phyloP scores from a whole-genome alignment of 2,329 filamentous ascomycete genomes.

The Hypoxylon sp. region DNA sequence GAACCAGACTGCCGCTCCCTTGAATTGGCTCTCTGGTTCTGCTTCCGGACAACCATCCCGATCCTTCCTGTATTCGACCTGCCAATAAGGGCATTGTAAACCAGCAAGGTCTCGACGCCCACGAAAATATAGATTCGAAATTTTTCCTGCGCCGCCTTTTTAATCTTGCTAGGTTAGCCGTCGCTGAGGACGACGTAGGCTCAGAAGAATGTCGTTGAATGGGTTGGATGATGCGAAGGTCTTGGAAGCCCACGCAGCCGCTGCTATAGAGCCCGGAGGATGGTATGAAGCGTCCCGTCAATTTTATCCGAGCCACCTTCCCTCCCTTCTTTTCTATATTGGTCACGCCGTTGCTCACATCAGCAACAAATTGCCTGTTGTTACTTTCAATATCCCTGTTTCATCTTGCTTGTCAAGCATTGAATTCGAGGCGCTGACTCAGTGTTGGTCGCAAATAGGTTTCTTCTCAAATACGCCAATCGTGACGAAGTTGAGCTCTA shows the following conservation, averaged over 20 bases:
- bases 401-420: constrained; percentile 19
- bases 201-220: constrained; percentile 86
- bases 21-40: constrained; percentile 48
- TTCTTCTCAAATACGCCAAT: constrained; percentile 89
- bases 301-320: constrained; percentile 4
- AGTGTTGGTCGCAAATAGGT: constrained; percentile 68
- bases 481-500: constrained; percentile 89
- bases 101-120: constrained; percentile 19
- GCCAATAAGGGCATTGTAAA: constrained; percentile 33
- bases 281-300: constrained; percentile 73
- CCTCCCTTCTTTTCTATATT: constrained; percentile 10
- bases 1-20: constrained; percentile 44
- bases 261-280: constrained; percentile 86
- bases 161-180: constrained; percentile 25
- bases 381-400: constrained; percentile 18
- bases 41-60: constrained; percentile 40
- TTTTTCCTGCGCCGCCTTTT: constrained; percentile 10
- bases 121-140: constrained; percentile 20
- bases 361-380: constrained; percentile 19
- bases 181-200: constrained; percentile 37
- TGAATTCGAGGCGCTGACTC: constrained; percentile 38
- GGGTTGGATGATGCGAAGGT: constrained; percentile 86
- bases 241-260: constrained; percentile 85
- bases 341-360: constrained; percentile 32
- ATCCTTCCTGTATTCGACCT: constrained; percentile 35